Evolutionary conservation across 2,329 filamentous ascomycete genomes (phyloP).

Genomic region (Fusarium pseudonygamai): DNA sequence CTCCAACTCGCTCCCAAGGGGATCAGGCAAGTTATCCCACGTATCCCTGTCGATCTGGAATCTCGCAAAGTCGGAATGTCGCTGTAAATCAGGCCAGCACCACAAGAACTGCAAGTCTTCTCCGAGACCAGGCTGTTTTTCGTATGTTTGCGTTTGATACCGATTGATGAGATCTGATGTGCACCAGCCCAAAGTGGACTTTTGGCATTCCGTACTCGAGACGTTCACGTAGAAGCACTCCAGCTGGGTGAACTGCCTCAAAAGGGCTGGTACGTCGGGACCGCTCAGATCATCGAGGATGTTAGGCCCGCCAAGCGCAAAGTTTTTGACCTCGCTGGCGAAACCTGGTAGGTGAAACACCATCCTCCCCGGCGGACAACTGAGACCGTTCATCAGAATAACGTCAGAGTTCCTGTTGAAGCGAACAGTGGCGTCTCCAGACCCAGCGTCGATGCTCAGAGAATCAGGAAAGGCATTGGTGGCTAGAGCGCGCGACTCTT

Average conservation of each 20-base stretch:
- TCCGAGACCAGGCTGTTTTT: slow-evolving; percentile 37
- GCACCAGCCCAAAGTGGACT: slow-evolving; percentile 45
- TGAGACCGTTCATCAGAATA: slow-evolving; percentile 36
- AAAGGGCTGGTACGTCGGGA: not conserved
- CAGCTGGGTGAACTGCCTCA: slow-evolving; percentile 39
- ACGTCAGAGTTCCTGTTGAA: slow-evolving; percentile 48
- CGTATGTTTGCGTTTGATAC: slow-evolving; percentile 42
- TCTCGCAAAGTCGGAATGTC: slow-evolving; percentile 44
- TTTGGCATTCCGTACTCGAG: slow-evolving; percentile 1
- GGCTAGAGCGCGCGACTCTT: slow-evolving; percentile 50
- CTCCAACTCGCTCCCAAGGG: not conserved
- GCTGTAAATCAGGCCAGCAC: slow-evolving; percentile 49
- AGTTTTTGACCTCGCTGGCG: slow-evolving; percentile 43
- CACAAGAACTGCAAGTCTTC: slow-evolving; percentile 41
- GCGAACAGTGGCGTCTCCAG: slow-evolving; percentile 39
- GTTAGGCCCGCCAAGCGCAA: slow-evolving; percentile 37
- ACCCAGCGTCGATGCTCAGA: slow-evolving; percentile 41
- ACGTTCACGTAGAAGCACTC: slow-evolving; percentile 41
- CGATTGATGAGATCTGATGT: slow-evolving; percentile 43
- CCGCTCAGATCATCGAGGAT: not conserved
- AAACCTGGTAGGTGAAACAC: slow-evolving; percentile 42
- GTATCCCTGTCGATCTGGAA: slow-evolving; percentile 32
- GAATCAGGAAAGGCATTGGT: slow-evolving; percentile 46
- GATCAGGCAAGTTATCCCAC: not conserved
- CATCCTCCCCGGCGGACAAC: not conserved